Conservation (phyloP, 106 monocot genomes). For the Acorus calamus region DNA sequence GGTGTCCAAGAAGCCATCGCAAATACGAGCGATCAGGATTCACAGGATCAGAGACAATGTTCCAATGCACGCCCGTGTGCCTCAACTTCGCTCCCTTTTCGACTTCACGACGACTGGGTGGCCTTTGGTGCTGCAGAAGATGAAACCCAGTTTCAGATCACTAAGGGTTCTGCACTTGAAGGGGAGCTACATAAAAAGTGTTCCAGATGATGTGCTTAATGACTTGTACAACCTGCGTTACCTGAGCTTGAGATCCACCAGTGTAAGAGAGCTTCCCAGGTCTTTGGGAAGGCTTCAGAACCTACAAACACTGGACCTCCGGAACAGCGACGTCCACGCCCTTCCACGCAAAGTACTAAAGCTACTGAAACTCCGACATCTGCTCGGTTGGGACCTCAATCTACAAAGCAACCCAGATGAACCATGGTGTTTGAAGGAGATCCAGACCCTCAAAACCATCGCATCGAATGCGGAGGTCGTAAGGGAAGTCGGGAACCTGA, state of each 20-base stretch:
- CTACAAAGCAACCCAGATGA: not conserved
- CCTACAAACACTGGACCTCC: constrained; percentile 6
- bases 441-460: not conserved
- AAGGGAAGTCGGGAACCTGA: constrained; percentile 3
- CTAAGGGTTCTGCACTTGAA: constrained; percentile 15
- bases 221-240: constrained; percentile 4
- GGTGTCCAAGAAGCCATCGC: not conserved
- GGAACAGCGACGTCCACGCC: not conserved
- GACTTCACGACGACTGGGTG: not conserved
- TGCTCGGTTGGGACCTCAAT: not conserved
- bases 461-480: not conserved
- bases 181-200: not conserved
- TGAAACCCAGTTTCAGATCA: not conserved
- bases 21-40: not conserved
- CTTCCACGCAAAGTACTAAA: not conserved
- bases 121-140: not conserved
- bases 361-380: constrained; percentile 9
- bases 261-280: not conserved
- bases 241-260: not conserved
- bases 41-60: not conserved
- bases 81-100: constrained; percentile 7
- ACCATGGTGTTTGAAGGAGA: not conserved
- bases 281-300: constrained; percentile 5
- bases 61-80: not conserved
- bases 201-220: not conserved